A percentile compares a stretch with the other conserved stretches of the same genome.
Evolutionary conservation across 116 monocot genomes (phyloP).

Genomic region (Papilionanthe hybrid): DNA sequence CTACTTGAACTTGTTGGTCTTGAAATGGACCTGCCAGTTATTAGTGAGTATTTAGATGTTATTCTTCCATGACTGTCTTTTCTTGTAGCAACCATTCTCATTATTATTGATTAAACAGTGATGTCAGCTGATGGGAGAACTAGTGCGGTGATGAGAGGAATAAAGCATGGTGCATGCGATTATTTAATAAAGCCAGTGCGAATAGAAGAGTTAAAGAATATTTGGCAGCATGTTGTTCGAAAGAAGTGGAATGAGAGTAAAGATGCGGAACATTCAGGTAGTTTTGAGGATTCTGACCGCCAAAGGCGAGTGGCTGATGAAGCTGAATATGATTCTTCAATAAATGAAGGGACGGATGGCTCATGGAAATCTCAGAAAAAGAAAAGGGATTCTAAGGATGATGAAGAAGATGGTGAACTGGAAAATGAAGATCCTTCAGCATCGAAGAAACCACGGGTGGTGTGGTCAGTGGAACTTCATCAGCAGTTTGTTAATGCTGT

Average conservation of each 20-base stretch:
- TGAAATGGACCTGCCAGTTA: slow-evolving; percentile 44
- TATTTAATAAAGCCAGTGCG: slow-evolving; percentile 39
- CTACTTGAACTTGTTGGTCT: slow-evolving; percentile 39
- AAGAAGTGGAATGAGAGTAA: slow-evolving; percentile 25
- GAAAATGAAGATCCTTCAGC: slow-evolving; percentile 31
- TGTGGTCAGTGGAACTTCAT: slow-evolving; percentile 43
- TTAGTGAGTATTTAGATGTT: slow-evolving; percentile 21
- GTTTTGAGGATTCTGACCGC: slow-evolving; percentile 17
- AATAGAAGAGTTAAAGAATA: slow-evolving; percentile 36
- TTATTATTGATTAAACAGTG: slow-evolving; percentile 17
- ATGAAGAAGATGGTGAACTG: slow-evolving; percentile 26
- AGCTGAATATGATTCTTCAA: slow-evolving; percentile 22
- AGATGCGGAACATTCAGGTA: slow-evolving; percentile 22
- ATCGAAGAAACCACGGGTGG: slow-evolving; percentile 33
- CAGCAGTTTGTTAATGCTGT: slow-evolving; percentile 43
- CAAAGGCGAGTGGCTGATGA: slow-evolving; percentile 16
- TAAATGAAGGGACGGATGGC: slow-evolving; percentile 17
- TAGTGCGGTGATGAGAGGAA: slow-evolving; percentile 34
- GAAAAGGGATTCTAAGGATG: slow-evolving; percentile 25
- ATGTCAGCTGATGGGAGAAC: slow-evolving; percentile 45
- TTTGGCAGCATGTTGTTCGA: slow-evolving; percentile 37
- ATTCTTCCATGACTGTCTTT: background rate
- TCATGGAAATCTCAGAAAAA: slow-evolving; percentile 28
- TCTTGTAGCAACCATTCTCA: background rate
- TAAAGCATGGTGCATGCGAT: slow-evolving; percentile 40